Evolutionary conservation across 192 early-diverging fungal genomes (phyloP).

Genomic region (Pilaira anomala): DNA sequence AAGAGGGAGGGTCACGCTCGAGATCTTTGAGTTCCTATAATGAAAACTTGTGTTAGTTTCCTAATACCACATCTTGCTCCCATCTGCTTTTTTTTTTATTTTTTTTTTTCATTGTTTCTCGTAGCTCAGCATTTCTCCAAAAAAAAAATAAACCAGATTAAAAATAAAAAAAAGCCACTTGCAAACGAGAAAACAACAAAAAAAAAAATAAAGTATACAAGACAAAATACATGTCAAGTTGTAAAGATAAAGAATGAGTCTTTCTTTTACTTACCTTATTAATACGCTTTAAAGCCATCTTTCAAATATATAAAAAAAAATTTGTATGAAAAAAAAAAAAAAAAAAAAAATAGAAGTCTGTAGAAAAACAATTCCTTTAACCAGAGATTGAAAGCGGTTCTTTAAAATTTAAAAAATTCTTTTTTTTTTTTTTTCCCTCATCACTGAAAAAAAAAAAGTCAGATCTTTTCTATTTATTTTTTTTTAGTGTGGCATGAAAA

Average conservation of each 20-base stretch:
- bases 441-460: too few relatives aligned
- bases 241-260: too few relatives aligned
- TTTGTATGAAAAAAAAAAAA: conserved; percentile 7
- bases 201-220: neutral
- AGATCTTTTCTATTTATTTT: too few relatives aligned
- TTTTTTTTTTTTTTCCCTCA: too few relatives aligned
- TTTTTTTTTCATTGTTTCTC: neutral
- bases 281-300: conserved; percentile 98
- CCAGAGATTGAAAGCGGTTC: too few relatives aligned
- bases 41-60: neutral
- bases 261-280: conserved; percentile 77
- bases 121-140: too few relatives aligned
- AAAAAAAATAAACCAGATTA: too few relatives aligned
- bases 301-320: conserved; percentile 13
- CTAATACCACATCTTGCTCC: conserved; percentile 8
- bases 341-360: conserved; percentile 1
- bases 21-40: conserved; percentile 90
- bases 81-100: neutral
- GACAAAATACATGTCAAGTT: neutral
- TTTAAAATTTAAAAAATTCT: too few relatives aligned
- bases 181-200: too few relatives aligned
- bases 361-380: neutral
- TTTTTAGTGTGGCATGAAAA: too few relatives aligned
- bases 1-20: conserved; percentile 95
- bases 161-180: too few relatives aligned